Percentiles rank a stretch among this genome's conserved stretches.
Evolutionary conservation across 2,329 filamentous ascomycete genomes (phyloP).

Genomic region (Microascus cirrosus): DNA sequence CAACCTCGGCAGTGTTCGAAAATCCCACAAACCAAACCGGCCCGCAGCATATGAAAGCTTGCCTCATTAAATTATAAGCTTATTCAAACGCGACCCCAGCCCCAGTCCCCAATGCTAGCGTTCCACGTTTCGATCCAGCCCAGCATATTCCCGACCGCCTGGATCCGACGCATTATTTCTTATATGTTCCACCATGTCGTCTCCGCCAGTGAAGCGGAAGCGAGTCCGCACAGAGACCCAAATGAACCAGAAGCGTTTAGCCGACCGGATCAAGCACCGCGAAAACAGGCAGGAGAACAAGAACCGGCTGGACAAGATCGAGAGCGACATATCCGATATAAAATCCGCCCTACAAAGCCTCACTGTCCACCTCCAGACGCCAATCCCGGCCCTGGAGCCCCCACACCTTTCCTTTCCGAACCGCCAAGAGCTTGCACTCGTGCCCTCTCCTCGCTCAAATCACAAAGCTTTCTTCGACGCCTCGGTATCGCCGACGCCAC

Average conservation of each 20-base stretch:
- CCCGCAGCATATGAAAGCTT: background rate
- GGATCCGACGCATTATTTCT: background rate
- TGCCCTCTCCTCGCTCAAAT: background rate
- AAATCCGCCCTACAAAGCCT: background rate
- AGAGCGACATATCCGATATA: conserved; percentile 11
- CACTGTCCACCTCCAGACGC: conserved; percentile 6
- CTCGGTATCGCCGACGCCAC: too few species aligned
- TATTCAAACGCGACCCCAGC: background rate
- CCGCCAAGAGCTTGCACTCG: background rate
- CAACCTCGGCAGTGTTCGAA: background rate
- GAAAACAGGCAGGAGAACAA: conserved; percentile 15
- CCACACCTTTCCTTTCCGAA: background rate
- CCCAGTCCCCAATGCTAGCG: background rate
- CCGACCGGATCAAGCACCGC: conserved; percentile 14
- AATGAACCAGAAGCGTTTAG: conserved; percentile 2
- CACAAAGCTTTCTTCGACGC: too few species aligned
- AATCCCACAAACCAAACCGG: background rate
- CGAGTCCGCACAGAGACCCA: background rate
- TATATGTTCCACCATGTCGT: background rate
- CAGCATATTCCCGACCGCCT: background rate
- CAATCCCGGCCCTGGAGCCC: conserved; percentile 7
- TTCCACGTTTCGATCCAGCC: background rate
- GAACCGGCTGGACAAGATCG: conserved; percentile 13
- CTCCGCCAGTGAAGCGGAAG: background rate
- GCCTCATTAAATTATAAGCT: background rate